phyloP scores from a whole-genome alignment of 2,329 filamentous ascomycete genomes.

The Curvularia eragrostidis region DNA sequence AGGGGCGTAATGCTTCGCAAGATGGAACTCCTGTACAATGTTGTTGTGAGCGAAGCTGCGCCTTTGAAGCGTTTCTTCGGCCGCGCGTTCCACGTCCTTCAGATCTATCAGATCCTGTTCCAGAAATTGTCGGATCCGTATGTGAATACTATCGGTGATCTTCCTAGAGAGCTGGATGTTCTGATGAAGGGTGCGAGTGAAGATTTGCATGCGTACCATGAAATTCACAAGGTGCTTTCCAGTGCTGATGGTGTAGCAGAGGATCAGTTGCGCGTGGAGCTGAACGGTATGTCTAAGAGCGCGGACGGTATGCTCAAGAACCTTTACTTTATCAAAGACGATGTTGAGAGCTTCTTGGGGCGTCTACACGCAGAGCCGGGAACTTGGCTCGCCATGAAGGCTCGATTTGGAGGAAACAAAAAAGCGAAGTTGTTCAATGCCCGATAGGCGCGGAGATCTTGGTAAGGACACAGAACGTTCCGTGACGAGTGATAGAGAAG shows the following conservation, averaged over 20 bases:
- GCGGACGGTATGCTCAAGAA: constrained; percentile 16
- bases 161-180: constrained; percentile 12
- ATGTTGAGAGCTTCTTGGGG: constrained; percentile 13
- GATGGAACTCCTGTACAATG: constrained; percentile 17
- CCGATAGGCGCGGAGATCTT: background rate
- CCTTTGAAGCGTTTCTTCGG: constrained; percentile 19
- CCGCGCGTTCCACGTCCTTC: constrained; percentile 10
- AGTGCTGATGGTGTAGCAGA: constrained; percentile 10
- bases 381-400: constrained; percentile 13
- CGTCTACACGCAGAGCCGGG: constrained; percentile 13
- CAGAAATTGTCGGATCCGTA: constrained; percentile 10
- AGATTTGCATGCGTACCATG: constrained; percentile 17
- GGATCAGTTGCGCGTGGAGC: constrained; percentile 14
- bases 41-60: constrained; percentile 18
- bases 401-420: constrained; percentile 2
- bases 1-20: constrained; percentile 4
- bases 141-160: background rate
- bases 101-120: constrained; percentile 19
- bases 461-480: background rate
- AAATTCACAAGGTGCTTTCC: constrained; percentile 9
- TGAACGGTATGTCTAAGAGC: constrained; percentile 14
- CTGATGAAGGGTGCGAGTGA: constrained; percentile 13
- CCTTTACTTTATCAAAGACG: constrained; percentile 13
- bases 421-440: background rate
- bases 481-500: background rate